Percentiles rank a stretch among this genome's conserved stretches.
Evolutionary conservation across 805 yeast species (phyloP).

Genomic region (Spathaspora boniae): DNA sequence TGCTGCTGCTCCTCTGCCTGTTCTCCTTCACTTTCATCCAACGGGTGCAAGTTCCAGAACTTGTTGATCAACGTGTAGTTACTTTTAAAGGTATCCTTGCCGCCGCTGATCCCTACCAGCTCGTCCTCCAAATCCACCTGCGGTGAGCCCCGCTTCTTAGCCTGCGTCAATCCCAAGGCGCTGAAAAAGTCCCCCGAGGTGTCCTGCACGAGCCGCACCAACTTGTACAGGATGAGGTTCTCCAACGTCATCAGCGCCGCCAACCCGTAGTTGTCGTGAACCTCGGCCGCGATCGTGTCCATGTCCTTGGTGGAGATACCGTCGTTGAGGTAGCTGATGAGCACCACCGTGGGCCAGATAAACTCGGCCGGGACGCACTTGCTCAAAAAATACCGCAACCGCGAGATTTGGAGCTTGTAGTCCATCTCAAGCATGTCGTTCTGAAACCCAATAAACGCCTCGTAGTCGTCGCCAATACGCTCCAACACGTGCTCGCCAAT

Average conservation of each 20-base stretch:
- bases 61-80: constrained; percentile 36
- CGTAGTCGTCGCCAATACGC: constrained; percentile 41
- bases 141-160: constrained; percentile 6
- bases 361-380: constrained; percentile 35
- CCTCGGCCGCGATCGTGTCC: constrained; percentile 48
- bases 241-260: constrained; percentile 45
- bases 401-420: constrained; percentile 28
- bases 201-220: constrained; percentile 35
- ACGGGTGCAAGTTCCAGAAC: constrained; percentile 50
- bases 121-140: constrained; percentile 13
- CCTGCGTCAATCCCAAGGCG: constrained; percentile 13
- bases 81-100: constrained; percentile 24
- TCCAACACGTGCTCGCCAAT: constrained; percentile 65
- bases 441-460: constrained; percentile 54
- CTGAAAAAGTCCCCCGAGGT: constrained; percentile 21
- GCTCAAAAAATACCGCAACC: constrained; percentile 36
- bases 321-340: constrained; percentile 60
- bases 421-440: constrained; percentile 59
- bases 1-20: constrained; percentile 10
- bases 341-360: constrained; percentile 50
- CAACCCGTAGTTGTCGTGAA: constrained; percentile 66
- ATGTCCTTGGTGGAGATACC: constrained; percentile 70
- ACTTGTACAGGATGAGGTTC: constrained; percentile 44
- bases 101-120: constrained; percentile 32
- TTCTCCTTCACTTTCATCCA: constrained; percentile 17